These are phyloP conservation scores for Kluyveromyces lactis DNA, from an alignment of 805 yeast genomes.

Conservation along the genomic window DNA sequence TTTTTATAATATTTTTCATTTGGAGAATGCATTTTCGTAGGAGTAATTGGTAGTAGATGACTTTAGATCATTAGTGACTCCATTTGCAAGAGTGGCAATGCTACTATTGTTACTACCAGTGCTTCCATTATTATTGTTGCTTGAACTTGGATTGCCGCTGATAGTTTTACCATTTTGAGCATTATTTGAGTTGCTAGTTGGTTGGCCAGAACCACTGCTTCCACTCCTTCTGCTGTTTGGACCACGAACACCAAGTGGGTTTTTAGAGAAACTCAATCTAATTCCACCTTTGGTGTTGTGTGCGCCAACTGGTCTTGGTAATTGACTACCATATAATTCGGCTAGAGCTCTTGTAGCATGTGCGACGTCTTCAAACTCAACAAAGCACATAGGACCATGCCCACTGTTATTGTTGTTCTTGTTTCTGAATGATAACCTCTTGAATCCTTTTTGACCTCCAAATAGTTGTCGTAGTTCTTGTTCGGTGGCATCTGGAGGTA, in stretches of 20 bases:
- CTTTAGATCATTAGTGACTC: not conserved
- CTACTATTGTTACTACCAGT: conserved; percentile 2
- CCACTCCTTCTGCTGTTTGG: conserved; percentile 39
- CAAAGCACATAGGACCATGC: conserved; percentile 99
- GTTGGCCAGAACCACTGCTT: conserved; percentile 6
- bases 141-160: conserved; percentile 1
- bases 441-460: conserved; percentile 84
- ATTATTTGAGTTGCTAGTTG: conserved; percentile 8
- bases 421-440: conserved; percentile 85
- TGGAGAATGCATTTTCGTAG: not conserved
- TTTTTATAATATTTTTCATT: not conserved
- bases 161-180: conserved; percentile 5
- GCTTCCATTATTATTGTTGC: not conserved
- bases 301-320: conserved; percentile 68
- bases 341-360: conserved; percentile 91
- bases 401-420: conserved; percentile 43
- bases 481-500: conserved; percentile 96
- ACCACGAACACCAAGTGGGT: conserved; percentile 95
- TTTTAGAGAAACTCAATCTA: conserved; percentile 86
- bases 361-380: conserved; percentile 93
- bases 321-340: conserved; percentile 84
- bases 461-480: conserved; percentile 82
- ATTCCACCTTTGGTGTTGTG: conserved; percentile 76
- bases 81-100: not conserved
- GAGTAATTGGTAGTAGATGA: not conserved